phyloP scores from a whole-genome alignment of 2,329 filamentous ascomycete genomes.

The Drechslerella dactyloides region DNA sequence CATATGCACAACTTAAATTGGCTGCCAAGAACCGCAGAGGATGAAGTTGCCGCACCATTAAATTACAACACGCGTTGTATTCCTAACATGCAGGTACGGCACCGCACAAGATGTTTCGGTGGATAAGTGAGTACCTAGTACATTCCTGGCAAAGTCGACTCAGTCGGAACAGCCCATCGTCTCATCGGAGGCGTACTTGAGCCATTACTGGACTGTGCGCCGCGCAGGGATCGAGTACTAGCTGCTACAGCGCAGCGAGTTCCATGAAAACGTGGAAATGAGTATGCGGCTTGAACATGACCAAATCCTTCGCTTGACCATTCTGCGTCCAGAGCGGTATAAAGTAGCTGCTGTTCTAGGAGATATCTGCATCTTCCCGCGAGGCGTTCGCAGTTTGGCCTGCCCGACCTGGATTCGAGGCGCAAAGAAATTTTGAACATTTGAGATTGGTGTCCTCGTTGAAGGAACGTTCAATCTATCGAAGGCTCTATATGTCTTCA shows the following conservation, averaged over 20 bases:
- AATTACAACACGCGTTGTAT: not conserved
- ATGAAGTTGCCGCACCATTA: not conserved
- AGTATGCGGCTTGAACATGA: constrained; percentile 25
- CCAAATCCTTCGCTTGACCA: constrained; percentile 5
- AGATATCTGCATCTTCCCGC: constrained; percentile 21
- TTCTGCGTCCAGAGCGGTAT: not conserved
- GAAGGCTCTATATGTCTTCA: not conserved
- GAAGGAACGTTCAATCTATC: constrained; percentile 24
- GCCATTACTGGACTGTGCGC: not conserved
- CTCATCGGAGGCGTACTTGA: not conserved
- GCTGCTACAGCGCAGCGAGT: constrained; percentile 18
- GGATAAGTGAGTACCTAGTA: too few relatives aligned
- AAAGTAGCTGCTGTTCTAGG: not conserved
- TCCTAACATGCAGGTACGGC: not conserved
- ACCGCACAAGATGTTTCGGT: too few relatives aligned
- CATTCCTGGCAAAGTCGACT: too few relatives aligned
- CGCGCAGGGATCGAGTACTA: not conserved
- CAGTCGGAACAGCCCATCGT: too few relatives aligned
- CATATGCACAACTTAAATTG: constrained; percentile 1
- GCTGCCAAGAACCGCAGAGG: not conserved
- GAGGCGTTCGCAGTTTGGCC: constrained; percentile 22
- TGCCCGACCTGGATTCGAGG: constrained; percentile 22
- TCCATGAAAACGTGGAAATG: constrained; percentile 46
- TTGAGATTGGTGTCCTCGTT: constrained; percentile 5
- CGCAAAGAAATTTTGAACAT: not conserved